Evolutionary conservation across 768 basidiomycete genomes (phyloP), one percentile per base, ranked within the genome.

Genomic region (Crepidotus variabilis): DNA sequence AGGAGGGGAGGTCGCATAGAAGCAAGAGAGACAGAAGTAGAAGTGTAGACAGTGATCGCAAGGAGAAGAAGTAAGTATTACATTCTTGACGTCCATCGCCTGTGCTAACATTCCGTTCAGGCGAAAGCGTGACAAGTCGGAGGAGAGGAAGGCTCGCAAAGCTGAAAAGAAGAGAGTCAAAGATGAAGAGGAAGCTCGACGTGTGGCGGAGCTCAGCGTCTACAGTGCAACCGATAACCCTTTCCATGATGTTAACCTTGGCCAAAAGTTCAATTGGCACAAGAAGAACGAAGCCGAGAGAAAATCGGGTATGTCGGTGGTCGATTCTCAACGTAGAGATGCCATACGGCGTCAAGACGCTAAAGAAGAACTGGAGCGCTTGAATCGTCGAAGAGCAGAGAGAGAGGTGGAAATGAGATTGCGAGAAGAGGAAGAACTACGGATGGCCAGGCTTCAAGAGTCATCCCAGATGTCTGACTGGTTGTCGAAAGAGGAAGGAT

Each of bases 401-500:
- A 79, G 97, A 54, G 97, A 99, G 69, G 88, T 85, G 1, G 97
- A 98, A 65, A 85, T 88, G 70, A 80, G 79, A 57, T 74, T 98
- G 21, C 76, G 95, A 32, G 97, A 99, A 66, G 92, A 98, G 66
- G 97, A 99, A 71, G 93, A 95, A 64, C 71, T 91, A 59, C 78
- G 90, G 60, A 92, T 94, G 84, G 87, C 89, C 57, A 81, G 94
- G 53, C 65, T 96, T 55, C 88, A 93, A 51, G 97, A 99, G 73
- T 94, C 94, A 21, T 93, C 89, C 6, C 94, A 97, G 66, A 98
- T 98, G 95, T 90, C 92, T 5, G 94, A 97, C 56, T 99, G 97
- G 97, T 78, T 98, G 59, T 85, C 92, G 35, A 95, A 95, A 72
- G 97, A 99, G 64, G 96, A 93, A 49, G 92, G 94, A 60, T 99